Percentiles rank a stretch among this genome's conserved stretches.
Conservation (phyloP, 352 stramenopile genomes). For the Globisporangium paddicum region DNA sequence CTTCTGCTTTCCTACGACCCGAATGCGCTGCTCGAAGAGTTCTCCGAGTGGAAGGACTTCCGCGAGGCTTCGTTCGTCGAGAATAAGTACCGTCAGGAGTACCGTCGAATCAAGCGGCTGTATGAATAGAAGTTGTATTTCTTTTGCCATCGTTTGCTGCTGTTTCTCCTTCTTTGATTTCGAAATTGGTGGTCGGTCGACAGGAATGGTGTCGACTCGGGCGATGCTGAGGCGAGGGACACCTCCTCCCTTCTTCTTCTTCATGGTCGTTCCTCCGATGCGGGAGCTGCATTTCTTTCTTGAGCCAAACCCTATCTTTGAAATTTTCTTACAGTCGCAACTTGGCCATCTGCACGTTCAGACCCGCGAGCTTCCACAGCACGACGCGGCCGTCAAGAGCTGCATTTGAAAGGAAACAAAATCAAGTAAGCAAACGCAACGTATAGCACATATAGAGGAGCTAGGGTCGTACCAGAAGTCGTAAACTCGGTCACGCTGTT, state of each 20-base stretch:
- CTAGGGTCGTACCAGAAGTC: slow-evolving; percentile 56
- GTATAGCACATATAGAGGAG: neutral
- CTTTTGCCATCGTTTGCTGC: neutral
- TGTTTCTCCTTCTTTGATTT: neutral
- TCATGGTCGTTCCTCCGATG: neutral
- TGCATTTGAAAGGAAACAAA: slow-evolving; percentile 13
- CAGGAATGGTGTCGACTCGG: neutral
- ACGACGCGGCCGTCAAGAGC: slow-evolving; percentile 80
- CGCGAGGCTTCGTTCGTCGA: slow-evolving; percentile 87
- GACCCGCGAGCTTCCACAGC: slow-evolving; percentile 63
- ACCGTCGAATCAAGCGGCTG: slow-evolving; percentile 87
- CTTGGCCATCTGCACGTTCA: slow-evolving; percentile 81
- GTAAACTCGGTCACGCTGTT: slow-evolving; percentile 73
- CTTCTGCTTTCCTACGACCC: slow-evolving; percentile 85
- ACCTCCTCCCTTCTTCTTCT: neutral
- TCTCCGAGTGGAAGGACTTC: slow-evolving; percentile 85
- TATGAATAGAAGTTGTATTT: slow-evolving; percentile 70
- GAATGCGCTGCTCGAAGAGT: slow-evolving; percentile 79
- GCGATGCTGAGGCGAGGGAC: neutral
- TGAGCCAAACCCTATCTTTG: slow-evolving; percentile 1
- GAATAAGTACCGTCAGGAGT: slow-evolving; percentile 86
- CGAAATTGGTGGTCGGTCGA: slow-evolving; percentile 3
- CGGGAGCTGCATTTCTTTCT: neutral
- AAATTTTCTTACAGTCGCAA: slow-evolving; percentile 52
- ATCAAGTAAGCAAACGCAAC: neutral